A percentile compares a stretch with the other conserved stretches of the same genome.
Evolutionary conservation across 768 basidiomycete species (phyloP).

Genomic region (Boletus reticuloceps): DNA sequence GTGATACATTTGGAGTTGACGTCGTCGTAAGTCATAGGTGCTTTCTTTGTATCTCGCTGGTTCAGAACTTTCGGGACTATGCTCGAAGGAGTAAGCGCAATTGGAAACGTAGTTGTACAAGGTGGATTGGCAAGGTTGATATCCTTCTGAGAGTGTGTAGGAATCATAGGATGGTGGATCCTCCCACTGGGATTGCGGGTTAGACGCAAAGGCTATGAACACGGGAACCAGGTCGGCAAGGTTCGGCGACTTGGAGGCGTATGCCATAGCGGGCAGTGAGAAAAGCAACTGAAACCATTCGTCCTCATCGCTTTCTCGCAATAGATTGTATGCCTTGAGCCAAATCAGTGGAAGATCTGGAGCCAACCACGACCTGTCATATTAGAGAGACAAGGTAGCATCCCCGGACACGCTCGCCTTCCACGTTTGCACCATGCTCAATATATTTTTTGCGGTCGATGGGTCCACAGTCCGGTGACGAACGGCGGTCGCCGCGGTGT

Average conservation of each 20-base stretch:
- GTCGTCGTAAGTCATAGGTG: neutral
- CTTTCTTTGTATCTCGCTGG: constrained; percentile 1
- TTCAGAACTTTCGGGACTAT: constrained; percentile 11
- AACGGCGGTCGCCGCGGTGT: constrained; percentile 6
- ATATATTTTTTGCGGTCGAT: neutral
- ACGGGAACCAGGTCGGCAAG: constrained; percentile 20
- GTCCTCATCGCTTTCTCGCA: constrained; percentile 7
- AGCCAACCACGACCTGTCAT: constrained; percentile 28
- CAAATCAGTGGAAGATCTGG: constrained; percentile 19
- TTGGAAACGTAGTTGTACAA: neutral
- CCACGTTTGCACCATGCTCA: constrained; percentile 12
- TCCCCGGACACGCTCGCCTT: neutral
- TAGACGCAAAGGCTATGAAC: constrained; percentile 30
- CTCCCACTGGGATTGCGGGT: constrained; percentile 1
- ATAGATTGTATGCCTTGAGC: constrained; percentile 26
- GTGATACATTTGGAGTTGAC: constrained; percentile 6
- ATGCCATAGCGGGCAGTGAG: constrained; percentile 32
- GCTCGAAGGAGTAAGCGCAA: neutral
- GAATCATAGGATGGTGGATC: constrained; percentile 14
- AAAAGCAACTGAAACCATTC: constrained; percentile 28
- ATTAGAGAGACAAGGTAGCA: constrained; percentile 12
- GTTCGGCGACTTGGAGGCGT: constrained; percentile 15
- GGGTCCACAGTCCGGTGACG: neutral
- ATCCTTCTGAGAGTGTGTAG: constrained; percentile 10
- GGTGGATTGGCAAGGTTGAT: neutral